phyloP scores from a whole-genome alignment of 2,329 filamentous ascomycete species.

The Coniochaeta sp. region DNA sequence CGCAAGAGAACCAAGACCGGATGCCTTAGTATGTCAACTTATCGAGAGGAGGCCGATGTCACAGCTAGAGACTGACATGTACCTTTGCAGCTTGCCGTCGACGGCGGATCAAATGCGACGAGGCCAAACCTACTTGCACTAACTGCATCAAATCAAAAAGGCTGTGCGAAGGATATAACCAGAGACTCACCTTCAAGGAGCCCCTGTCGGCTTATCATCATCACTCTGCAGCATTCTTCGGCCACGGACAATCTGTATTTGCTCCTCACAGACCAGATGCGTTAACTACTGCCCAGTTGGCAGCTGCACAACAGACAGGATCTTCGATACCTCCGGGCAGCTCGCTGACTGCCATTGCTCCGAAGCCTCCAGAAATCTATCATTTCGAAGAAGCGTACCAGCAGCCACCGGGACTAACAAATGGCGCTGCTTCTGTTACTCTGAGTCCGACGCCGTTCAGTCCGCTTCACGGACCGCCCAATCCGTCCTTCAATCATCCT shows the following conservation, averaged over 20 bases:
- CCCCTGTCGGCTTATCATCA: constrained; percentile 54
- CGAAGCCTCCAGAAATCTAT: constrained; percentile 35
- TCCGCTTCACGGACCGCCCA: background rate
- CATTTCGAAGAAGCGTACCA: constrained; percentile 24
- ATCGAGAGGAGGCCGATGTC: background rate
- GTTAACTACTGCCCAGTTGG: constrained; percentile 34
- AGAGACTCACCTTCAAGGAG: constrained; percentile 74
- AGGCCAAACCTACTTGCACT: constrained; percentile 72
- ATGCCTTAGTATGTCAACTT: constrained; percentile 59
- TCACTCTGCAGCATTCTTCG: constrained; percentile 35
- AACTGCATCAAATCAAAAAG: constrained; percentile 86
- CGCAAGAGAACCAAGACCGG: constrained; percentile 84
- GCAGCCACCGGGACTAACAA: constrained; percentile 18
- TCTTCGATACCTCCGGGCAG: constrained; percentile 25
- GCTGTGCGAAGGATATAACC: constrained; percentile 76
- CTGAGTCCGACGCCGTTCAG: constrained; percentile 10
- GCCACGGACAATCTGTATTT: constrained; percentile 31
- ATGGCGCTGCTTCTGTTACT: constrained; percentile 11
- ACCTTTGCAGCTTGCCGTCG: constrained; percentile 68
- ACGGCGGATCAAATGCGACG: constrained; percentile 94
- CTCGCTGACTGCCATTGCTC: constrained; percentile 40
- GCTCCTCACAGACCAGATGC: constrained; percentile 36
- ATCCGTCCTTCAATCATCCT: background rate
- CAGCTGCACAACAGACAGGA: constrained; percentile 29
- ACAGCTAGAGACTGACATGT: constrained; percentile 5